Evolutionary conservation across 2,329 filamentous ascomycete species (phyloP).

Genomic region (Microdochium bolleyi): DNA sequence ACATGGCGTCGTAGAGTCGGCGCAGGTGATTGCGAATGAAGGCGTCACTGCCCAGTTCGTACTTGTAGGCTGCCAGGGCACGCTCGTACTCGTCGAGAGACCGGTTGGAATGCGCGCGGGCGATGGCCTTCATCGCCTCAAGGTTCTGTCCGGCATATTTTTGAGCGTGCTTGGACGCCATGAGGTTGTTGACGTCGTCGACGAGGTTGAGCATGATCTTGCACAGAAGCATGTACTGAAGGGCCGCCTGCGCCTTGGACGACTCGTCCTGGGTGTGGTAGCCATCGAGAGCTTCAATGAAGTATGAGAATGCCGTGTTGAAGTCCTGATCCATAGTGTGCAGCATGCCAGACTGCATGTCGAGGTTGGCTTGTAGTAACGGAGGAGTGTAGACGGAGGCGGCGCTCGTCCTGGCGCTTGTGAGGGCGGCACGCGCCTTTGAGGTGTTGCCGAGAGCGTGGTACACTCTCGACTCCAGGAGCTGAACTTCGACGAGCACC

Average conservation of each 20-base stretch:
- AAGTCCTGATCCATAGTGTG: constrained; percentile 99
- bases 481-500: constrained; percentile 93
- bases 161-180: constrained; percentile 92
- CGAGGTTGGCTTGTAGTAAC: constrained; percentile 86
- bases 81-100: constrained; percentile 96
- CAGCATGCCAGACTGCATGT: constrained; percentile 99
- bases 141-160: constrained; percentile 94
- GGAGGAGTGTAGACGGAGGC: constrained; percentile 97
- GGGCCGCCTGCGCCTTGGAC: constrained; percentile 83
- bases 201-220: constrained; percentile 99
- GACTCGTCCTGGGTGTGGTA: constrained; percentile 90
- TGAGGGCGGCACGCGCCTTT: constrained; percentile 91
- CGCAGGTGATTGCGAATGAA: constrained; percentile 97
- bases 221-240: constrained; percentile 99
- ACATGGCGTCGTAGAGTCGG: constrained; percentile 93
- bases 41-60: constrained; percentile 86
- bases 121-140: constrained; percentile 98
- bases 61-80: constrained; percentile 81
- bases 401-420: constrained; percentile 87
- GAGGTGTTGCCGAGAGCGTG: constrained; percentile 94
- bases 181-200: constrained; percentile 91
- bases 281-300: constrained; percentile 96
- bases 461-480: constrained; percentile 94
- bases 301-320: constrained; percentile 97
- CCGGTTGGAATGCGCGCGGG: constrained; percentile 88